Evolutionary conservation across 805 yeast genomes (phyloP), one percentile per base, ranked within the genome.

Genomic region (Candida xiaguanensis): DNA sequence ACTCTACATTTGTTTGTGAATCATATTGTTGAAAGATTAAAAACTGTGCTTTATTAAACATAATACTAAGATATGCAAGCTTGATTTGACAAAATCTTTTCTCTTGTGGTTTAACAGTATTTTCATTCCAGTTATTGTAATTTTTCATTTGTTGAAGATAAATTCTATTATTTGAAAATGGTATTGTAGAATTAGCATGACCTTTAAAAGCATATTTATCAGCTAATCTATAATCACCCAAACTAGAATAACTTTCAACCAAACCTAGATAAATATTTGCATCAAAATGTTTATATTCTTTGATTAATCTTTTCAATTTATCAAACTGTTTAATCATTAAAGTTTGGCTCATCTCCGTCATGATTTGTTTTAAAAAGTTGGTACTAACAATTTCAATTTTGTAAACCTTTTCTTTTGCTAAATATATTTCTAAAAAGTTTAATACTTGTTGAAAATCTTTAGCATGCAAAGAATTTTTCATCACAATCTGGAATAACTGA

Each of bases 201-300:
- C 68, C 70, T 27, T 58, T 54, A 19, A 42, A 48, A 8, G 64
- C 50, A 23, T 59, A 36, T 8, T 43, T 46, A 34, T 67, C 67
- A 1, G 74, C 75, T 14, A 41, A 28, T 33, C 55, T 60, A 41
- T 49, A 56, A 36, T 63, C 61, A 6, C 59, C 63, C 20, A 61
- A 42, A 26, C 48, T 51, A 4, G 61, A 53, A 34, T 61, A 59
- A 6, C 65, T 63, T 8, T 45, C 30, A 23, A 62, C 56, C 36
- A 65, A 43, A 12, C 54, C 48, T 15, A 46, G 32, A 42, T 58
- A 61, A 40, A 65, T 56, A 3, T 45, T 40, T n/a, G 52, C 56
- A 38, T 56, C 56, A 14, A 51, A 44, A 8, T 55, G 36, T 17
- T 48, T 38, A 14, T 46, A 41, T 4, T 49, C 16, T 11, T 17